Percentiles rank a stretch among this genome's conserved stretches.
phyloP scores from a whole-genome alignment of 169 alveolate species.

The Perkinsus chesapeaki region DNA sequence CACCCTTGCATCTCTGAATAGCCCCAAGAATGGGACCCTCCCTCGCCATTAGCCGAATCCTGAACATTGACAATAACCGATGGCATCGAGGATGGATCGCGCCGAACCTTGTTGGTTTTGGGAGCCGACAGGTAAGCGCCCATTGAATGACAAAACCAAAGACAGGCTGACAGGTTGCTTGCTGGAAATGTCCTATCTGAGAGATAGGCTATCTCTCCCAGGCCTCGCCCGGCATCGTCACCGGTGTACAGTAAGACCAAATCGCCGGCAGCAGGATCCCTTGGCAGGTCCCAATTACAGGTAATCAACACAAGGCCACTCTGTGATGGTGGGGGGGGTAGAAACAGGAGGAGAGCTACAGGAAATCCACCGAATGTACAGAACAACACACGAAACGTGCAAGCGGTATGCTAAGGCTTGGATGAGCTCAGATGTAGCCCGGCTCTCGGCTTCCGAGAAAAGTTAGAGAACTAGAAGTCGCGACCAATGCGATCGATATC shows the following conservation, averaged over 20 bases:
- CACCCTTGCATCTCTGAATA: slow-evolving; percentile 77
- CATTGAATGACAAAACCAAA: too few species aligned
- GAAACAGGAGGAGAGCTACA: neutral
- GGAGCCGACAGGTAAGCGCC: neutral
- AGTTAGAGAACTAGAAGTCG: neutral
- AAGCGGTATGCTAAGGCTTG: too few species aligned
- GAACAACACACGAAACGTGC: too few species aligned
- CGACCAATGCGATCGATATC: neutral
- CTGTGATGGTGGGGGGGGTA: too few species aligned
- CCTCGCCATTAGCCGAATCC: neutral
- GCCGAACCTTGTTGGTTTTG: neutral
- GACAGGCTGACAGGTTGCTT: too few species aligned
- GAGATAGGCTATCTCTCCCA: too few species aligned
- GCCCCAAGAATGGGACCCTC: slow-evolving; percentile 20
- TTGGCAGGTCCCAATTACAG: too few species aligned
- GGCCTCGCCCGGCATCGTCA: too few species aligned
- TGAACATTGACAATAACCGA: neutral
- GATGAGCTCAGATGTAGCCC: too few species aligned
- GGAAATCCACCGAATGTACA: neutral
- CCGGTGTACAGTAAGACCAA: too few species aligned
- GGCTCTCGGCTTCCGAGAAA: neutral
- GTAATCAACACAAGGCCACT: too few species aligned
- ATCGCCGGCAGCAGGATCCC: too few species aligned
- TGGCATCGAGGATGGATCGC: neutral
- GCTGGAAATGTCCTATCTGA: neutral